These are phyloP conservation scores for Calocera viscosa DNA, from an alignment of 768 basidiomycete genomes.

Conservation along the genomic window DNA sequence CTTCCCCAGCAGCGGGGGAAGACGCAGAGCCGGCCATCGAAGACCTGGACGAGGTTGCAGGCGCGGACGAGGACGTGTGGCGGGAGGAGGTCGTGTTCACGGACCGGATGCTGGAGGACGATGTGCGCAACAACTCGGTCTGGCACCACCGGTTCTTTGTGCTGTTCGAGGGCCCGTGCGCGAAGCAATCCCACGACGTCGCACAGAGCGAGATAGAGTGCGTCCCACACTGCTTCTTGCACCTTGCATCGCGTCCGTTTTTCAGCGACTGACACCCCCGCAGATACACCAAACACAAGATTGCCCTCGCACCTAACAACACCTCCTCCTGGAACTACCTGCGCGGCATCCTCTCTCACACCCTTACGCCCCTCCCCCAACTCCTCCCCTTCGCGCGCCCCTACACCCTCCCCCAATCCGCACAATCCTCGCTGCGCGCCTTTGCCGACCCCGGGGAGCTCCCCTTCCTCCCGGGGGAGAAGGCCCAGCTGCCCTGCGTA, in stretches of 20 bases:
- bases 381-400: constrained; percentile 49
- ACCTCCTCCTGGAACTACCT: constrained; percentile 95
- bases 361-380: constrained; percentile 44
- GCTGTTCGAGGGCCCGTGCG: constrained; percentile 40
- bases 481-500: constrained; percentile 61
- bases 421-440: not conserved
- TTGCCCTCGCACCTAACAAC: constrained; percentile 82
- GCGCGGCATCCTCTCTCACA: constrained; percentile 62
- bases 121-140: constrained; percentile 90
- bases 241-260: too few species aligned
- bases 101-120: constrained; percentile 53
- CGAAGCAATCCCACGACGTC: constrained; percentile 44
- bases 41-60: constrained; percentile 8
- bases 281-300: constrained; percentile 73
- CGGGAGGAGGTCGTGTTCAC: constrained; percentile 59
- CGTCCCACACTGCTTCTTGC: constrained; percentile 31
- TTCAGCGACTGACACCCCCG: too few species aligned
- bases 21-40: constrained; percentile 7
- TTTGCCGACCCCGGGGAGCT: not conserved
- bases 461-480: constrained; percentile 40
- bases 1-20: not conserved
- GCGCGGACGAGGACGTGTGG: constrained; percentile 57
- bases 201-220: constrained; percentile 64
- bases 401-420: constrained; percentile 35
- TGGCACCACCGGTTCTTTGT: constrained; percentile 96